These are phyloP conservation scores for Triglochin maritima DNA, from an alignment of 106 monocot genomes.

Conservation along the genomic window DNA sequence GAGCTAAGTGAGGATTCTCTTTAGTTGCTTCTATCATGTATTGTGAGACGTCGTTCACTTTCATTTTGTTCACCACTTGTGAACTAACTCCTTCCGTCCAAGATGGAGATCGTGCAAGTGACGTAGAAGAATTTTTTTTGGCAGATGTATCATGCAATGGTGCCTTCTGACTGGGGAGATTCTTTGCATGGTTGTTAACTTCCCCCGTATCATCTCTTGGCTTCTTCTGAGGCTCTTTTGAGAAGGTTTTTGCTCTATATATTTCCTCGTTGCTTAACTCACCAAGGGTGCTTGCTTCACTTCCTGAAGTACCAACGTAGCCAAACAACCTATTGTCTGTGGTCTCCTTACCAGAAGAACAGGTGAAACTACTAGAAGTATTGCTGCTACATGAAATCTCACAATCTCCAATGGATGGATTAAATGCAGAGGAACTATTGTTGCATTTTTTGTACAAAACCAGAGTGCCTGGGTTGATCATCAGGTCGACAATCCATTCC, in stretches of 20 bases:
- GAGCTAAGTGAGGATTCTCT: slow-evolving; percentile 62
- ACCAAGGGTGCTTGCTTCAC: not conserved
- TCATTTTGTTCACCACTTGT: slow-evolving; percentile 28
- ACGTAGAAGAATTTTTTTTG: slow-evolving; percentile 10
- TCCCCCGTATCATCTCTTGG: slow-evolving; percentile 4
- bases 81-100: slow-evolving; percentile 35
- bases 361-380: slow-evolving; percentile 15
- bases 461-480: slow-evolving; percentile 56
- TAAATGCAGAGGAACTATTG: slow-evolving; percentile 13
- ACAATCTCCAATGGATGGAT: slow-evolving; percentile 6
- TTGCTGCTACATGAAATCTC: slow-evolving; percentile 15
- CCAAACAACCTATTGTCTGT: slow-evolving; percentile 11
- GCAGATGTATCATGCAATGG: slow-evolving; percentile 14
- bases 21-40: slow-evolving; percentile 78
- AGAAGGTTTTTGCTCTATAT: slow-evolving; percentile 1
- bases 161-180: not conserved
- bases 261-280: slow-evolving; percentile 8
- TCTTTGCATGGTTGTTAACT: slow-evolving; percentile 4
- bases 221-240: slow-evolving; percentile 9
- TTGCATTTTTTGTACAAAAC: slow-evolving; percentile 35
- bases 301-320: slow-evolving; percentile 15
- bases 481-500: slow-evolving; percentile 73
- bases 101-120: slow-evolving; percentile 35
- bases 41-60: slow-evolving; percentile 60
- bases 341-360: slow-evolving; percentile 23